Evolutionary conservation across 345 rosid species (phyloP), one percentile per base, ranked within the genome.

Genomic region (Eucalyptus sideroxylon): DNA sequence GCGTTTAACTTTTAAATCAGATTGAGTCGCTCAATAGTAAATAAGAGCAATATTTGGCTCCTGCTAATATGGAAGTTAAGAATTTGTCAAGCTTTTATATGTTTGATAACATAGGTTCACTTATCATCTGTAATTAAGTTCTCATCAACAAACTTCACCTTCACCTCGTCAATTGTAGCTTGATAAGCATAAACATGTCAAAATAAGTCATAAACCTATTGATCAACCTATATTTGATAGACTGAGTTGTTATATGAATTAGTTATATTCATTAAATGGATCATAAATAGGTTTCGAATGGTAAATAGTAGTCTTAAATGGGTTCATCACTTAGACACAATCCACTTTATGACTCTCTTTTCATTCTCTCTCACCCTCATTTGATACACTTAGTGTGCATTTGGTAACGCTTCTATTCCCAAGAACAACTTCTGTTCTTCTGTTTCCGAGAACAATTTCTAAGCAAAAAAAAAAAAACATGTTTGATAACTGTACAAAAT

Each of bases 191-290:
- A 56, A 56, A 56, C 30, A 56, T 24, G 13, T 56, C 62, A 56
- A 56, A 56, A 56, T 56, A 1, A 56, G 30, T 56, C 27, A 9
- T 30, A 56, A 56, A 24, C 62, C 1, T 24, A 56, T 56, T 56
- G 0, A 56, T 56, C 30, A 56, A 56, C 30, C 62, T 56, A 56
- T 24, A 56, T 56, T 56, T 56, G 62, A 56, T 56, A 24, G 30
- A 0, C 5, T 19, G 1, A 53, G 9, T 53, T 53, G 24, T 53
- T 53, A 53, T 19, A 19, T 53, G 24, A 53, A 53, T 53, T 53
- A 53, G 11, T 53, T 1, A 53, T 53, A 19, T 51, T 0, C 0
- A 16, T 51, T 51, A 51, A 51, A 51, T 51, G 0, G 0, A 51
- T 53, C 1, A 53, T 53, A 53, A 53, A 53, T 53, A 53, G 11